Base-by-base conservation (phyloP, 1,139 yeast species). In the Suhomyces bribrorum region DNA sequence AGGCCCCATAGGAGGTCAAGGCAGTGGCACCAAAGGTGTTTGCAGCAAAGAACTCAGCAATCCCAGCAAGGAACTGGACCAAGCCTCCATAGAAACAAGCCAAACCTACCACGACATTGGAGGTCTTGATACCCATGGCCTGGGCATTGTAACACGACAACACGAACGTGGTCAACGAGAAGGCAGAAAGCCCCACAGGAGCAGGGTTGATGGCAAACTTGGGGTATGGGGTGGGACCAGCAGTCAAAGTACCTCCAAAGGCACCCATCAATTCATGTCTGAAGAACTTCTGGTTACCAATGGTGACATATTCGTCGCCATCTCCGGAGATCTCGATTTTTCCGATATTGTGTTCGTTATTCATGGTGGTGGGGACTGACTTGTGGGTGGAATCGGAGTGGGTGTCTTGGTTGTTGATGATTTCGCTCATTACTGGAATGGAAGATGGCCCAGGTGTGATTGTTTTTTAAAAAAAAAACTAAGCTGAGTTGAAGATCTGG, bases 211-310 rank as follows among this genome's bases (percentile, higher is more conserved):
- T 60, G 36, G 63, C 49, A 36, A 63, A 54, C 16, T 45, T 48
- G 16, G 74, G 70, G 36, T 55, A 61, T 4, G 75, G 71, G 0
- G 69, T 37, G 26, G 57, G 54, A 30, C 69, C 75, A 2, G 69
- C 70, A 39, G 64, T 67, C 50, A 70, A 62, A 7, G 65, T 52
- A 57, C 73, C 73, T 37, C 70, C 73, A 35, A 67, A 67, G 16
- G 76, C 77, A 26, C 50, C 46, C 64, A 63, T 56, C 47, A 71
- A 64, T 46, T 71, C 76, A 24, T 46, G 47, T 36, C 47, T 44
- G 47, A 77, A 69, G 49, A 83, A 87, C 56, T 75, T 81, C 44
- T 84, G 81, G 51, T 79, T 77, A 14, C 96, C 96, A 49, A 87
- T 75, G 50, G 71, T 81, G 41, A 87, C 70, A 54, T 76, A 83